Conservation (phyloP, 2,329 filamentous ascomycete genomes). For the Xylariaceae sp. region DNA sequence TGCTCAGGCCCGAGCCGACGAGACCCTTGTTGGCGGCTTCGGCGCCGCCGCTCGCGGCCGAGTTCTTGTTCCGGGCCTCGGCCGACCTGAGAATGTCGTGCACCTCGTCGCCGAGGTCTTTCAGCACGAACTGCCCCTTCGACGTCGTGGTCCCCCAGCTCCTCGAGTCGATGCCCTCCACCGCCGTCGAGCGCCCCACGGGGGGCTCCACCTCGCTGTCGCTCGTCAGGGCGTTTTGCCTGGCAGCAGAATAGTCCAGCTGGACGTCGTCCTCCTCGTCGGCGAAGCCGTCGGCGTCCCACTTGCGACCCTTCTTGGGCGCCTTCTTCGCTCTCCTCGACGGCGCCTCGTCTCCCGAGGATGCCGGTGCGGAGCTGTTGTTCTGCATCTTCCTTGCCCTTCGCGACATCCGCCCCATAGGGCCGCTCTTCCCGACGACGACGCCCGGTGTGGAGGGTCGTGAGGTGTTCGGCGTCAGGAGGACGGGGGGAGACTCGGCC, state of each 20-base stretch:
- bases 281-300: constrained; percentile 82
- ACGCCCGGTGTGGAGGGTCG: constrained; percentile 69
- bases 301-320: constrained; percentile 80
- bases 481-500: constrained; percentile 61
- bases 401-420: constrained; percentile 69
- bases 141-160: constrained; percentile 79
- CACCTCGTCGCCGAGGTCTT: constrained; percentile 88
- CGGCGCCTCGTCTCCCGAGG: constrained; percentile 75
- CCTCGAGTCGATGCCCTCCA: constrained; percentile 69
- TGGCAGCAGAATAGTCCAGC: constrained; percentile 80
- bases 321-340: constrained; percentile 53
- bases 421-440: constrained; percentile 65
- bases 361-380: constrained; percentile 56
- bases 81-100: constrained; percentile 79
- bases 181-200: constrained; percentile 44
- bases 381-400: constrained; percentile 66
- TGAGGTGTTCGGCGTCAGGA: constrained; percentile 67
- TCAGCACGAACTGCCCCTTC: constrained; percentile 89
- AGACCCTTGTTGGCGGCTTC: constrained; percentile 52
- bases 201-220: constrained; percentile 43
- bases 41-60: too few relatives aligned
- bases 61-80: constrained; percentile 52
- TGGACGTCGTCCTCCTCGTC: constrained; percentile 74
- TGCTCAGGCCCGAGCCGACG: constrained; percentile 71
- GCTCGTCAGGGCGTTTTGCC: constrained; percentile 36